Conservation (phyloP, 495 filamentous ascomycete genomes). For the Aspergillus carlsbadensis region DNA sequence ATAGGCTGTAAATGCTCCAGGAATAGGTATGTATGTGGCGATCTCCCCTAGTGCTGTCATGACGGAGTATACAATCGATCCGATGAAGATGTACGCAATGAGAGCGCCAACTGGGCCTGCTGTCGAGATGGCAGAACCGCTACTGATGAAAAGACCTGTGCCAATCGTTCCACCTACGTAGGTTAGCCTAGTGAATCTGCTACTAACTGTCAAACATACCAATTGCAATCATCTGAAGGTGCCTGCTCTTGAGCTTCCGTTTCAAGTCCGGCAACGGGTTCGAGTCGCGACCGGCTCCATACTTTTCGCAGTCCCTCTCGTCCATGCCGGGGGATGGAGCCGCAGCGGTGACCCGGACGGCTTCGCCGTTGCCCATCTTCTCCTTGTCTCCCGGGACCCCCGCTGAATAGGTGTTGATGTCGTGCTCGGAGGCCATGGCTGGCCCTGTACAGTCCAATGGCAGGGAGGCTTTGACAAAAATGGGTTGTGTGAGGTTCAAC, state of each 20-base stretch:
- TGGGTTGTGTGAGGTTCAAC: neutral
- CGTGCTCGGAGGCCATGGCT: conserved; percentile 29
- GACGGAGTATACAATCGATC: conserved; percentile 59
- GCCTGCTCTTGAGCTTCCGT: conserved; percentile 66
- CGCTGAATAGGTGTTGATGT: conserved; percentile 16
- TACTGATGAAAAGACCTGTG: conserved; percentile 78
- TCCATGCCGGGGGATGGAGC: conserved; percentile 18
- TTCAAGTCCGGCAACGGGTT: conserved; percentile 47
- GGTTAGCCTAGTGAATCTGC: conserved; percentile 28
- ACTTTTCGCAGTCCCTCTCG: conserved; percentile 44
- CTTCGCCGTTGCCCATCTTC: conserved; percentile 30
- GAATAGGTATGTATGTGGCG: conserved; percentile 74
- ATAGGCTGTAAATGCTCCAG: conserved; percentile 74
- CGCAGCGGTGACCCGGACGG: conserved; percentile 26
- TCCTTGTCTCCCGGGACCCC: conserved; percentile 26
- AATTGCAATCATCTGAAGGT: conserved; percentile 74
- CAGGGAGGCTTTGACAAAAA: neutral
- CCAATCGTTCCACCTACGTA: conserved; percentile 71
- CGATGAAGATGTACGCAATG: conserved; percentile 65
- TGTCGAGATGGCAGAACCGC: conserved; percentile 62
- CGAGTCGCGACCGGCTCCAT: conserved; percentile 40
- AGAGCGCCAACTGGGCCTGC: conserved; percentile 69
- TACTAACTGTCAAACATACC: too few species aligned
- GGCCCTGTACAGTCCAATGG: conserved; percentile 12
- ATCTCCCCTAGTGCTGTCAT: conserved; percentile 66